phyloP scores from a whole-genome alignment of 306 rosid genomes.

The Glycine latifolia region DNA sequence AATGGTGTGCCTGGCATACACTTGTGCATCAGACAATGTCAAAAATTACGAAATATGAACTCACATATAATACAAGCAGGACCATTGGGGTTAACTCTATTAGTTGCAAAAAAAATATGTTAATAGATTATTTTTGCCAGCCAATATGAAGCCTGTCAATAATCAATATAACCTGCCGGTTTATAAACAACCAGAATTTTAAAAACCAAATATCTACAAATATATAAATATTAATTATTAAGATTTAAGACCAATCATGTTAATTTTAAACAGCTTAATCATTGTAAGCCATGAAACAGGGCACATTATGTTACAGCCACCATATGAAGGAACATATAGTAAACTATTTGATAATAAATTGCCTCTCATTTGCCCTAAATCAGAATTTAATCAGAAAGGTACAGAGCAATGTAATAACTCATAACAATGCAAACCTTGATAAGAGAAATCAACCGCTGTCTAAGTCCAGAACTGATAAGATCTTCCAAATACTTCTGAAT shows the following conservation, averaged over 20 bases:
- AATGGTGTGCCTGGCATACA: background rate
- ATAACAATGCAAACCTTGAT: constrained; percentile 71
- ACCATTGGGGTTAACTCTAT: constrained; percentile 23
- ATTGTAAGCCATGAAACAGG: constrained; percentile 28
- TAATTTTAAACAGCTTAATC: background rate
- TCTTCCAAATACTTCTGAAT: constrained; percentile 88
- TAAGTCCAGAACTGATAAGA: constrained; percentile 78
- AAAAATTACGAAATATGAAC: constrained; percentile 28
- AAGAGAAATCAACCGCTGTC: constrained; percentile 84
- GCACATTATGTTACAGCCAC: background rate
- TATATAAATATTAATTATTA: background rate
- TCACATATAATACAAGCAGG: constrained; percentile 13
- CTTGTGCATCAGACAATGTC: background rate
- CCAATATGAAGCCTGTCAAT: constrained; percentile 13
- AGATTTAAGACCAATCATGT: constrained; percentile 5
- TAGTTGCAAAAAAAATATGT: constrained; percentile 18
- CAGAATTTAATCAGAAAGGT: constrained; percentile 1
- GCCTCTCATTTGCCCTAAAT: constrained; percentile 30
- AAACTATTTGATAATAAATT: background rate
- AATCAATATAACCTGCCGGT: background rate
- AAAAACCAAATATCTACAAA: background rate
- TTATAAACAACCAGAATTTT: background rate
- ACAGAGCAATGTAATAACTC: constrained; percentile 9
- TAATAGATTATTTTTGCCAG: background rate
- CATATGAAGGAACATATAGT: background rate